Percentiles rank a stretch among this genome's conserved stretches.
phyloP scores from a whole-genome alignment of 306 rosid species.

The Fragaria nilgerrensis region DNA sequence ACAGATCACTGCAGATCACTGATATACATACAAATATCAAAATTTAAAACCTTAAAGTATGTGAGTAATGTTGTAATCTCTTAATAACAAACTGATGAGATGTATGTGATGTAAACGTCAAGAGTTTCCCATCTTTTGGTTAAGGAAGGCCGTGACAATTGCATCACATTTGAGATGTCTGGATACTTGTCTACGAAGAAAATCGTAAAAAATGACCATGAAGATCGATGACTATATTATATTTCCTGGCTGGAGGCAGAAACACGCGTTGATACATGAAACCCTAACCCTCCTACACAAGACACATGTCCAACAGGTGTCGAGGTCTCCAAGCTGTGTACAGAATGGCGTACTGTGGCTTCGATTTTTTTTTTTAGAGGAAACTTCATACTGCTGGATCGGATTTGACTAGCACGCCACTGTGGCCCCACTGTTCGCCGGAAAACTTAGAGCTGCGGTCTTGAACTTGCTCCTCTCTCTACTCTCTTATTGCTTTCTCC shows the following conservation, averaged over 20 bases:
- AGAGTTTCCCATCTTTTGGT: no score
- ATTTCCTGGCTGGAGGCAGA: neutral
- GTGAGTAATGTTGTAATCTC: no score
- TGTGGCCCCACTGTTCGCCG: conserved; percentile 8
- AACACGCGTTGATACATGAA: conserved; percentile 40
- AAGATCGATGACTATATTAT: no score
- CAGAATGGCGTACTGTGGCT: neutral
- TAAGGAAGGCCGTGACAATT: neutral
- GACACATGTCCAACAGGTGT: conserved; percentile 61
- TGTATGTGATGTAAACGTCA: no score
- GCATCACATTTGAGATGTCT: no score
- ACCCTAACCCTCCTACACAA: neutral
- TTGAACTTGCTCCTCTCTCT: neutral
- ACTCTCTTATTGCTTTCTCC: neutral
- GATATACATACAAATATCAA: no score
- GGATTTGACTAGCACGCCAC: conserved; percentile 16
- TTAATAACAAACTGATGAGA: no score
- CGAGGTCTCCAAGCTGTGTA: conserved; percentile 9
- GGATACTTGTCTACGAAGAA: no score
- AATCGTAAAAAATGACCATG: no score
- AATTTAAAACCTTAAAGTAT: no score
- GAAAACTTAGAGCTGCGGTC: neutral
- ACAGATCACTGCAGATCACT: no score
- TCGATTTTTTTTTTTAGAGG: neutral
- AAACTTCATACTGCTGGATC: neutral